phyloP scores from a whole-genome alignment of 2,329 filamentous ascomycete species.

The Samsoniella hepiali region DNA sequence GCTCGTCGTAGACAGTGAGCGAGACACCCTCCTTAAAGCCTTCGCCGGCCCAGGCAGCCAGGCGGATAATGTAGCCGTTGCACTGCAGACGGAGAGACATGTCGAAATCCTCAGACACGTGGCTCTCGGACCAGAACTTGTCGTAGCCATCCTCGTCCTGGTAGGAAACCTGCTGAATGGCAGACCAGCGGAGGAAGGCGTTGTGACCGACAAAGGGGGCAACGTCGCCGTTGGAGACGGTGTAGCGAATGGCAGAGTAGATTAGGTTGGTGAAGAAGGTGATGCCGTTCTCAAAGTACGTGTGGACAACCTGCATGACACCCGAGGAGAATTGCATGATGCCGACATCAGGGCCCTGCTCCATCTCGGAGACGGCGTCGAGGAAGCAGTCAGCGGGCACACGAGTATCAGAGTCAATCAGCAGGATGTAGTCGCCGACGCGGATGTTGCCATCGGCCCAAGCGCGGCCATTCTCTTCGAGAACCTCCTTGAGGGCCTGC shows the following conservation, averaged over 20 bases:
- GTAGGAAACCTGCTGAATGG: conserved; percentile 36
- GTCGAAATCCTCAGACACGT: conserved; percentile 77
- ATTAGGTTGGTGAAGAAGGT: conserved; percentile 78
- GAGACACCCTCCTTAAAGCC: conserved; percentile 74
- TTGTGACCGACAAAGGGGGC: conserved; percentile 78
- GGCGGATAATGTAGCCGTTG: conserved; percentile 63
- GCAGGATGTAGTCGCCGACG: conserved; percentile 62
- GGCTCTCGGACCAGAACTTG: conserved; percentile 70
- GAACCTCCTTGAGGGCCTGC: conserved; percentile 51
- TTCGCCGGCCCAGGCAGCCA: conserved; percentile 65
- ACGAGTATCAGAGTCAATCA: conserved; percentile 67
- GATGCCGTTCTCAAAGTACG: conserved; percentile 69
- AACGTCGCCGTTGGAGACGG: conserved; percentile 67
- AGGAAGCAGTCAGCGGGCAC: conserved; percentile 66
- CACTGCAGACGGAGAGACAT: conserved; percentile 70
- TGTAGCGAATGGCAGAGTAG: conserved; percentile 69
- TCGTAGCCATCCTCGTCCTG: conserved; percentile 52
- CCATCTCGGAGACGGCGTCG: conserved; percentile 68
- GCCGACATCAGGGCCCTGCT: conserved; percentile 64
- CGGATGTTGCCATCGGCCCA: conserved; percentile 61
- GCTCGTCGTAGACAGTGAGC: conserved; percentile 68
- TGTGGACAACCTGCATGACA: conserved; percentile 72
- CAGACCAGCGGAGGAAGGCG: conserved; percentile 66
- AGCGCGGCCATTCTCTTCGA: conserved; percentile 43
- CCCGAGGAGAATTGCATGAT: conserved; percentile 71